These are phyloP conservation scores for Tylopilus vinaceipallidus DNA, from an alignment of 768 basidiomycete species.

Conservation along the genomic window DNA sequence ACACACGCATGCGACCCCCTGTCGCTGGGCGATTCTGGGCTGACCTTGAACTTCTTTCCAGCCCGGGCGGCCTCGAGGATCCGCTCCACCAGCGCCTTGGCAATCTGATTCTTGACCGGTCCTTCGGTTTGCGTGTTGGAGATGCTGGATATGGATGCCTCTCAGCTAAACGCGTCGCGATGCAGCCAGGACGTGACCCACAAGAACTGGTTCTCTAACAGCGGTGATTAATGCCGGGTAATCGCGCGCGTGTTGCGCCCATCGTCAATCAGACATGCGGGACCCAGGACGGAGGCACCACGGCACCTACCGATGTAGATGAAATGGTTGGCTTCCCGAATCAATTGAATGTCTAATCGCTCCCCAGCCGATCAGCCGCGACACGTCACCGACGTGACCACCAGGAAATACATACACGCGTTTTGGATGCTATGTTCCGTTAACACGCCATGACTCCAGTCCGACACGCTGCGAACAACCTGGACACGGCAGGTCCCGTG, in stretches of 20 bases:
- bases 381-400: no score
- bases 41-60: constrained; percentile 75
- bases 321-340: constrained; percentile 80
- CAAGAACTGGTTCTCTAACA: constrained; percentile 83
- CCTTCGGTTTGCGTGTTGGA: constrained; percentile 64
- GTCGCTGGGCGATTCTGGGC: neutral
- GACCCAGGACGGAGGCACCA: neutral
- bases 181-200: constrained; percentile 36
- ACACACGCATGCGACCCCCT: neutral
- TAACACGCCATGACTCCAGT: constrained; percentile 94
- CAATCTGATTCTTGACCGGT: constrained; percentile 81
- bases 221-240: neutral
- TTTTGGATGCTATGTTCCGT: constrained; percentile 91
- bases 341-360: constrained; percentile 66
- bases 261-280: no score
- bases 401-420: constrained; percentile 72
- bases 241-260: constrained; percentile 3
- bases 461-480: constrained; percentile 80
- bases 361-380: neutral
- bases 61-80: constrained; percentile 77
- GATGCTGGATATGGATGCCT: constrained; percentile 49
- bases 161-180: constrained; percentile 1
- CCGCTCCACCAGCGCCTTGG: constrained; percentile 75
- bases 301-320: constrained; percentile 83
- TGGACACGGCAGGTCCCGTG: constrained; percentile 68